A percentile compares a stretch with the other conserved stretches of the same genome.
These are phyloP conservation scores for Lotmaria passim DNA, from an alignment of 208 protist species.

Conservation along the genomic window DNA sequence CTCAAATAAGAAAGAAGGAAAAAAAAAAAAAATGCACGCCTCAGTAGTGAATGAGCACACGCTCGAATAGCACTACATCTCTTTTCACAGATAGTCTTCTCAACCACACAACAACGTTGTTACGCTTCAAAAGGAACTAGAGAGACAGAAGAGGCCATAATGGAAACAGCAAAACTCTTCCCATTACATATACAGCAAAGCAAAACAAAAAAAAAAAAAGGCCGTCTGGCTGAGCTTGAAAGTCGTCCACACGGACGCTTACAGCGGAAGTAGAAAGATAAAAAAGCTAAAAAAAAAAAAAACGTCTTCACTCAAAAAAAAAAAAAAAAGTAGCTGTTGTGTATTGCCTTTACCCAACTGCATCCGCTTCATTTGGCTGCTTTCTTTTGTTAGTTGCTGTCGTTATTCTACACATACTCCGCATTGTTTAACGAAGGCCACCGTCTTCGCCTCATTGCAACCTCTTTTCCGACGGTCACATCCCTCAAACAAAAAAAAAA, in stretches of 20 bases:
- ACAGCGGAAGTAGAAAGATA: background rate
- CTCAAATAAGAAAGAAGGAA: background rate
- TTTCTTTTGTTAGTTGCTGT: background rate
- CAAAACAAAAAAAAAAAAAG: conserved; percentile 3
- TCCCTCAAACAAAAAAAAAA: background rate
- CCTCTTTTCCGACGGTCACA: background rate
- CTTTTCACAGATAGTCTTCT: background rate
- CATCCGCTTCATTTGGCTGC: background rate
- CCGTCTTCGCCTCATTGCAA: background rate
- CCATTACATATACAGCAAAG: background rate
- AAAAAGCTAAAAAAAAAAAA: background rate
- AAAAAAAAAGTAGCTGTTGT: background rate
- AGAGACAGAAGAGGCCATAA: too few species aligned
- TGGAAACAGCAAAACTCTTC: too few species aligned
- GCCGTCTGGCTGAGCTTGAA: background rate
- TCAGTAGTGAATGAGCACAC: conserved; percentile 22
- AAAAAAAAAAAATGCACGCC: conserved; percentile 1
- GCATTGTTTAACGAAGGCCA: background rate
- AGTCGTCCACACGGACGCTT: conserved; percentile 17
- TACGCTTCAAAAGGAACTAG: too few species aligned
- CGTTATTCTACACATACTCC: too few species aligned
- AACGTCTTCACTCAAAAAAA: background rate
- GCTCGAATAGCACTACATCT: conserved; percentile 6
- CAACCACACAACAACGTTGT: too few species aligned
- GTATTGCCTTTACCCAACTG: background rate